Evolutionary conservation across 768 basidiomycete genomes (phyloP).

Genomic region (Kwoniella sp.): DNA sequence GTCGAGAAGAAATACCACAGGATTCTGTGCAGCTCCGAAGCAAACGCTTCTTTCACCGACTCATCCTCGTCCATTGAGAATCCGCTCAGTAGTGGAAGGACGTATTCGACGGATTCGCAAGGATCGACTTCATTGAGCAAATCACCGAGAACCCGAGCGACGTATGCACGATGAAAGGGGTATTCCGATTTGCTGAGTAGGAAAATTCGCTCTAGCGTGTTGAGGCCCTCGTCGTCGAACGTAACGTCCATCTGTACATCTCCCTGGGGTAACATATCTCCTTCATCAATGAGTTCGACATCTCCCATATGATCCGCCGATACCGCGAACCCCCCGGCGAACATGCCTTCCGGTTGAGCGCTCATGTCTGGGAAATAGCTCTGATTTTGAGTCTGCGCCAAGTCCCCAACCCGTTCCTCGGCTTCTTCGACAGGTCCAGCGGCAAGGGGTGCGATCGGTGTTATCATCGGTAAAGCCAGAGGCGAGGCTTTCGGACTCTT

Average conservation of each 20-base stretch:
- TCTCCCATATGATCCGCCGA: constrained; percentile 27
- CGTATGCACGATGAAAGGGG: constrained; percentile 70
- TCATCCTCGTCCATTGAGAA: constrained; percentile 89
- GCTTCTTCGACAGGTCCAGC: constrained; percentile 13
- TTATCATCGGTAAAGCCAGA: constrained; percentile 5
- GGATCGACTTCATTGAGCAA: constrained; percentile 75
- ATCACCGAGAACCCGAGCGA: constrained; percentile 77
- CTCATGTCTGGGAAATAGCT: constrained; percentile 14
- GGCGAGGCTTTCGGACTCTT: constrained; percentile 36
- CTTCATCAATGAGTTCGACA: constrained; percentile 42
- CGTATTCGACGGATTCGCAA: constrained; percentile 87
- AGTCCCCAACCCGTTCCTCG: constrained; percentile 11
- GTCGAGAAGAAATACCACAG: constrained; percentile 89
- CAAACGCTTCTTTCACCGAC: constrained; percentile 81
- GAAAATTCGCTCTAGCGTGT: constrained; percentile 86
- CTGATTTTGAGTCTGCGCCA: constrained; percentile 4
- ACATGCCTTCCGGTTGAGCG: background rate
- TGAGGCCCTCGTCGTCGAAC: constrained; percentile 78
- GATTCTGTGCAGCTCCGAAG: constrained; percentile 73
- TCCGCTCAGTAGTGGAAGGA: constrained; percentile 81
- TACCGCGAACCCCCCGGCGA: background rate
- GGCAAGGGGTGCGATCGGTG: constrained; percentile 2
- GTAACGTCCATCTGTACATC: constrained; percentile 55
- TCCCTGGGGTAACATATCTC: constrained; percentile 38
- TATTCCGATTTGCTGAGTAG: constrained; percentile 79